Percentiles rank a stretch among this genome's conserved stretches.
Conservation (phyloP, 148 eudicot species). For the Nepenthes mirabilis region DNA sequence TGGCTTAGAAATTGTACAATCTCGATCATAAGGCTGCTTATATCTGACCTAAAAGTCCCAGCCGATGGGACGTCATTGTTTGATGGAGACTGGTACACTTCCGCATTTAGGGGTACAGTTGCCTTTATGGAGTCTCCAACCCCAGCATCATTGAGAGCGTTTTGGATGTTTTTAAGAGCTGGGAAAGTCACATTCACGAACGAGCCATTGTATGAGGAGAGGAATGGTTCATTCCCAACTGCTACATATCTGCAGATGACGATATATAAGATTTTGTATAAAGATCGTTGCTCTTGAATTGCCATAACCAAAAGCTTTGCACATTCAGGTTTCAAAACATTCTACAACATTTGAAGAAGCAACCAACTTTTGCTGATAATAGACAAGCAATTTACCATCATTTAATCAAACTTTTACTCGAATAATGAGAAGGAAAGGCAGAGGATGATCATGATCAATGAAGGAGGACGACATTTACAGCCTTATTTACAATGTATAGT, state of each 20-base stretch:
- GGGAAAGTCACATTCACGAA: conserved; percentile 52
- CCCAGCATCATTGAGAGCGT: conserved; percentile 68
- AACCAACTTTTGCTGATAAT: no score
- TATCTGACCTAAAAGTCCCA: conserved; percentile 58
- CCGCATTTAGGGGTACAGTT: conserved; percentile 77
- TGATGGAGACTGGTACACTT: conserved; percentile 56
- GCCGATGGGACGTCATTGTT: conserved; percentile 64
- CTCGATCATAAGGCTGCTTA: conserved; percentile 37
- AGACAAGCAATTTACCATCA: no score
- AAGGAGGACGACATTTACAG: no score
- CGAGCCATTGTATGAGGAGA: conserved; percentile 50
- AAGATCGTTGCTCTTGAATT: background rate
- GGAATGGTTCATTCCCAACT: conserved; percentile 88
- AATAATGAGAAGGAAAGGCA: no score
- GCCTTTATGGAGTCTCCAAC: conserved; percentile 61
- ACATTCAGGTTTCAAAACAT: background rate
- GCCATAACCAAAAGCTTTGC: background rate
- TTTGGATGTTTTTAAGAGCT: conserved; percentile 77
- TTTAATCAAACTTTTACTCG: no score
- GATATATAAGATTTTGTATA: background rate
- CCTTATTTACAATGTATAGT: no score
- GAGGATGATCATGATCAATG: no score
- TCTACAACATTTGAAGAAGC: background rate
- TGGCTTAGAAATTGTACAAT: conserved; percentile 48
- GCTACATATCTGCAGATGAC: conserved; percentile 62